Base-by-base conservation (phyloP, 805 yeast genomes). In the Candida boleticola region DNA sequence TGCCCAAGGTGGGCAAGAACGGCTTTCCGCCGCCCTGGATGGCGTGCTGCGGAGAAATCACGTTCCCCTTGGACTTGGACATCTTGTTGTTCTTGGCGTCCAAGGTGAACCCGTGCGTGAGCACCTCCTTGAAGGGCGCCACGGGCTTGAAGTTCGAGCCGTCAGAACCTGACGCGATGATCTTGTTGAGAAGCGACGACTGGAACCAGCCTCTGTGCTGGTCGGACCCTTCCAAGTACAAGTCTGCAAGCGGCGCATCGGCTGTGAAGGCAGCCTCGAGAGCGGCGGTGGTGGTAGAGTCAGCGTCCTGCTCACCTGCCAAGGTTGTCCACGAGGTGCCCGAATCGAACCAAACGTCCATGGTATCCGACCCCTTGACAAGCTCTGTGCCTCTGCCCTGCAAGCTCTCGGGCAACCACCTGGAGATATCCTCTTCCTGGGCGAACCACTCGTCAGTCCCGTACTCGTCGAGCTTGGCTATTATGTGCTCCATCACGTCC, bases 131-230 rank as follows among this genome's bases (percentile, higher is more conserved):
- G 62, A 77, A 93, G 0, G 99, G 98, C 1, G 67, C 65, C 3
- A 53, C 54, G 0, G 66, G 49, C 29, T 64, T 52, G 48, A 63
- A 65, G 11, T 54, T 36, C 7, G 39, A 47, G 3, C 59, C 59
- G 9, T 64, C 54, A 3, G 85, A 85, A 2, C 73, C 73, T 1
- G 72, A 64, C 1, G 68, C 64, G n/a, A 70, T 68, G 18, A 89
- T 76, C 54, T 81, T 85, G 19, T 95, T 89, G 44, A 93, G 67
- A 21, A 93, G 65, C 1, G 97, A 89, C 25, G 96, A 87, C 66
- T 93, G 99, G 60, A 93, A 93, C 99, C 99, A 93, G 1, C 99
- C 99, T 46, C 99, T 77, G 58, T 93, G 99, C 62, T 93, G 99
- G 58, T 93, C 99, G n/a, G 90, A 80, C 2, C 99, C 99, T 68